Base-by-base conservation (phyloP, 2,329 filamentous ascomycete genomes). In the Venturia effusa region DNA sequence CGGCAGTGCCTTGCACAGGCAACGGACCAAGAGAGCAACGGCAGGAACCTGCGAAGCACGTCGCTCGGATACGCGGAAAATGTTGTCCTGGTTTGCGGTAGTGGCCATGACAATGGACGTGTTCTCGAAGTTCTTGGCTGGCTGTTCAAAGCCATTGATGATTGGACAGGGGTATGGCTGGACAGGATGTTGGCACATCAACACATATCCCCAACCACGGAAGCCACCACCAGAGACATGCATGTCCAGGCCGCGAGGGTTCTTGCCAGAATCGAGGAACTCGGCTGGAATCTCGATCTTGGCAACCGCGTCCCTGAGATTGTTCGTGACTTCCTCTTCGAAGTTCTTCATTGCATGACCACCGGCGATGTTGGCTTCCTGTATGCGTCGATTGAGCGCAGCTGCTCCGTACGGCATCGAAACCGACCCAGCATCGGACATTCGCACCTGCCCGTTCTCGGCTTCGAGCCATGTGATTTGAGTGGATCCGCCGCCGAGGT, bases 141-240 rank as follows among this genome's bases (percentile, higher is more conserved):
- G 74, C 0, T 87, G 89, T 10, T 80, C 83, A 74, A 94, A 96
- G 1, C 89, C 87, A 66, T 92, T 92, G 73, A 94, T 88, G 24
- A 88, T 86, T 0, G 90, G 84, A 32, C 96, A 88, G 0, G 92
- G 92, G 72, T 96, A 97, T 0, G 90, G 90, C 79, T 43, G 89
- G 54, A 90, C 83, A 6, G 79, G 75, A 69, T 93, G 89, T 68
- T 84, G 83, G 71, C 88, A 86, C 88, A 96, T 92, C 62, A 96
- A 80, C 71, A 96, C 86, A 74, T 90, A 95, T 7, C 92, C 92
- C 80, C 95, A 96, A 19, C 92, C 92, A 41, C 92, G 81, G 72
- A 96, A 96, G 0, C 92, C 92, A 30, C 92, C 92, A 54, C 92
- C 92, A 67, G 89, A 96, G 64, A 97, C 85, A 72, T 92, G 96